These are phyloP conservation scores for Aristolochia californica DNA, from an alignment of 164 flowering plant species.

Conservation along the genomic window DNA sequence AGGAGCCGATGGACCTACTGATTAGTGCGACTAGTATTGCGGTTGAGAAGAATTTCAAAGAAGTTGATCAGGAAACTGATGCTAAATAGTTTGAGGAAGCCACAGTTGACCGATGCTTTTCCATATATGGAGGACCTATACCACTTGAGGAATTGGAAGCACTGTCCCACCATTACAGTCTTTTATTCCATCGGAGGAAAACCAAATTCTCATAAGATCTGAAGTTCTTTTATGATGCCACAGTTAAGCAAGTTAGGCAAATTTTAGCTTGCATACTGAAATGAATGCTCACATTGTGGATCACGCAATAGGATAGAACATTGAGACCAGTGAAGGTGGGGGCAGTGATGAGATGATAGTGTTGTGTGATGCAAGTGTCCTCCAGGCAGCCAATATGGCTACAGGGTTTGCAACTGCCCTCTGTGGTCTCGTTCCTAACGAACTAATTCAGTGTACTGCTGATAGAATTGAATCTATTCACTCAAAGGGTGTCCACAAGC, in stretches of 20 bases:
- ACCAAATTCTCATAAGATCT: conserved; percentile 65
- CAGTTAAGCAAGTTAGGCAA: conserved; percentile 70
- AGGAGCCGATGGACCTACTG: conserved; percentile 88
- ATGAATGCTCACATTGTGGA: too few species aligned
- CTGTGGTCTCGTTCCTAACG: conserved; percentile 57
- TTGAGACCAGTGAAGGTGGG: conserved; percentile 42
- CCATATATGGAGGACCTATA: conserved; percentile 99
- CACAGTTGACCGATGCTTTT: too few species aligned
- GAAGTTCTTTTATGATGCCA: conserved; percentile 69
- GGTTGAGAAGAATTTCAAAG: too few species aligned
- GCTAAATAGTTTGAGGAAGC: too few species aligned
- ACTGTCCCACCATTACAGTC: conserved; percentile 69
- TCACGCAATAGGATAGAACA: conserved; percentile 68
- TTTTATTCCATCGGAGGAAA: conserved; percentile 77
- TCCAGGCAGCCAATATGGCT: conserved; percentile 96
- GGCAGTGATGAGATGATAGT: conserved; percentile 54
- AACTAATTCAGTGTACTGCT: too few species aligned
- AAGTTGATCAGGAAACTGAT: too few species aligned
- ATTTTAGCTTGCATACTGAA: conserved; percentile 49
- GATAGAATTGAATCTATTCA: too few species aligned
- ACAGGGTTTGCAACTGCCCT: conserved; percentile 82
- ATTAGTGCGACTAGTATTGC: conserved; percentile 79
- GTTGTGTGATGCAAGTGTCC: conserved; percentile 75
- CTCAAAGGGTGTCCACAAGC: too few species aligned
- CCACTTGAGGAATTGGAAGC: conserved; percentile 97